phyloP scores from a whole-genome alignment of 2,329 filamentous ascomycete genomes.

The Alternaria triticina region DNA sequence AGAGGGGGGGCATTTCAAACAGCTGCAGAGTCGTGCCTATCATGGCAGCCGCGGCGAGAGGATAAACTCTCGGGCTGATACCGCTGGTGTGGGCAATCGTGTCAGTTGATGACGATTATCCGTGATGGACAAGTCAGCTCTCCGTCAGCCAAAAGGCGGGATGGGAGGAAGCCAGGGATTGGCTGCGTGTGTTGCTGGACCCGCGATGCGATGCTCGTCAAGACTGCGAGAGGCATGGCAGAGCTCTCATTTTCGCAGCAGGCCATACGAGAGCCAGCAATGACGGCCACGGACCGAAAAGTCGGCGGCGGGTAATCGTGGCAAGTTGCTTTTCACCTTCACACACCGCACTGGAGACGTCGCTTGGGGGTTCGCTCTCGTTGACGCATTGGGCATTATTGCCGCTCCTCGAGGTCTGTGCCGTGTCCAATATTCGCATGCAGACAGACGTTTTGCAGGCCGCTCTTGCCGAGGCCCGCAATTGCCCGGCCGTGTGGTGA shows the following conservation, averaged over 20 bases:
- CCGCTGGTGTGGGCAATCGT: slow-evolving; percentile 4
- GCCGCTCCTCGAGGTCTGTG: slow-evolving; percentile 39
- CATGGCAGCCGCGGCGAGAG: slow-evolving; percentile 9
- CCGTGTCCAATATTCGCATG: slow-evolving; percentile 45
- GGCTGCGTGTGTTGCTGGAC: neutral
- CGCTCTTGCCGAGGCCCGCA: slow-evolving; percentile 28
- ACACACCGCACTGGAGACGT: slow-evolving; percentile 23
- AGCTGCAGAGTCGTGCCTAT: slow-evolving; percentile 4
- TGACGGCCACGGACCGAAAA: neutral
- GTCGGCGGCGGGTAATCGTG: slow-evolving; percentile 10
- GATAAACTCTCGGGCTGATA: slow-evolving; percentile 7
- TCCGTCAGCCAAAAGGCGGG: slow-evolving; percentile 11
- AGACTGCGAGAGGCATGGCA: neutral
- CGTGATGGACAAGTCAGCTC: slow-evolving; percentile 4
- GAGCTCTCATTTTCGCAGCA: neutral
- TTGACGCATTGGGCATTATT: slow-evolving; percentile 34
- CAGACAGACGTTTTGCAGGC: slow-evolving; percentile 33
- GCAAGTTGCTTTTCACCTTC: slow-evolving; percentile 24
- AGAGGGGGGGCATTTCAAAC: slow-evolving; percentile 3
- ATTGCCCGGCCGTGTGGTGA: slow-evolving; percentile 13
- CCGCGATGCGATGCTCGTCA: neutral
- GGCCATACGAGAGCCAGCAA: neutral
- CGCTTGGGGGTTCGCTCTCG: slow-evolving; percentile 28
- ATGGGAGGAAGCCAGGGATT: slow-evolving; percentile 1
- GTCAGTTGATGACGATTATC: slow-evolving; percentile 27